Conservation (phyloP, 2,329 filamentous ascomycete genomes). For the Hypoxylon sp. region DNA sequence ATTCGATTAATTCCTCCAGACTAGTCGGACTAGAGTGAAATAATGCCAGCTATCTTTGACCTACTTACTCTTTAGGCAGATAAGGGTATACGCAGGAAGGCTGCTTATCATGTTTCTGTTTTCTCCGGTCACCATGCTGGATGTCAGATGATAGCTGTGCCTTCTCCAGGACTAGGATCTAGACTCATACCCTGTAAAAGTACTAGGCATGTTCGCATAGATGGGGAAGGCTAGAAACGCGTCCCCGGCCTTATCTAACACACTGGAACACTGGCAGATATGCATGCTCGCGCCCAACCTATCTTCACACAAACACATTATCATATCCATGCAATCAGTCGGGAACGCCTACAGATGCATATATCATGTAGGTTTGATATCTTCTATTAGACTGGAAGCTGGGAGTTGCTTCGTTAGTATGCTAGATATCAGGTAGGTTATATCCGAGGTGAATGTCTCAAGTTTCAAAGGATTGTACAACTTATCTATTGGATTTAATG, state of each 20-base stretch:
- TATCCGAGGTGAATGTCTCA: neutral
- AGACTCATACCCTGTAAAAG: neutral
- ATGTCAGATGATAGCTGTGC: neutral
- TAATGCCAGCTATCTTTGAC: slow-evolving; percentile 6
- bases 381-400: neutral
- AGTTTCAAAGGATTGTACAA: neutral
- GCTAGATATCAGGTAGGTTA: neutral
- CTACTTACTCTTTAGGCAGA: neutral
- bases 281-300: neutral
- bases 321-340: slow-evolving; percentile 6
- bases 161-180: slow-evolving; percentile 7
- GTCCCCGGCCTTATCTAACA: neutral
- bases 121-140: neutral
- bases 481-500: neutral
- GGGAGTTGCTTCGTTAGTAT: neutral
- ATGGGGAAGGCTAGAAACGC: slow-evolving; percentile 4
- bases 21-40: neutral
- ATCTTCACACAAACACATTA: neutral
- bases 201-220: slow-evolving; percentile 5
- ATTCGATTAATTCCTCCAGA: neutral
- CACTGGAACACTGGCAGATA: neutral
- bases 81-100: slow-evolving; percentile 5
- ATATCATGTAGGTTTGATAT: neutral
- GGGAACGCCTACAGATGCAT: neutral
- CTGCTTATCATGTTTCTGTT: slow-evolving; percentile 21